Percentiles rank a stretch among this genome's conserved stretches.
Conservation (phyloP, 176 grass and related monocot species). For the Melocanna baccifera region DNA sequence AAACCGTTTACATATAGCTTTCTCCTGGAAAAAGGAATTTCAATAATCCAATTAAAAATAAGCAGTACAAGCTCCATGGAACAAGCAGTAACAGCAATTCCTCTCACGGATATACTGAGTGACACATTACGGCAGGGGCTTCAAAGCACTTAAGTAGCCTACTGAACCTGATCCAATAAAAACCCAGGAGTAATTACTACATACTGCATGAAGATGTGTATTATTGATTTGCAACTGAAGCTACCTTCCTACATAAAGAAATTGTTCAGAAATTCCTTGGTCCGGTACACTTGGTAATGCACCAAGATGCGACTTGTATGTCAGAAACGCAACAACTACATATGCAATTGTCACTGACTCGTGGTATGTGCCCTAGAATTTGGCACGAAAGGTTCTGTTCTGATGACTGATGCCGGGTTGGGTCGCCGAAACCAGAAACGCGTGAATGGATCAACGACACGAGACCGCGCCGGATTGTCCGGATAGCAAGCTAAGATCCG, state of each 20-base stretch:
- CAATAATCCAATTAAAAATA: background rate
- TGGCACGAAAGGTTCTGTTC: background rate
- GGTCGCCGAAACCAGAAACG: background rate
- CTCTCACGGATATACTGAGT: background rate
- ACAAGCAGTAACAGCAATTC: background rate
- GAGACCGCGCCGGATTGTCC: too few relatives aligned
- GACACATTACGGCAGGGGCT: background rate
- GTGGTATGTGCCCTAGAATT: background rate
- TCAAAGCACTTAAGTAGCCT: background rate
- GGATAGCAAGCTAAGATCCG: background rate
- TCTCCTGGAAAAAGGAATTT: background rate
- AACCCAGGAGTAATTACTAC: background rate
- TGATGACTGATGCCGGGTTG: background rate
- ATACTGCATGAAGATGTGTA: background rate
- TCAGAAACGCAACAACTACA: background rate
- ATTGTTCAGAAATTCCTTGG: background rate
- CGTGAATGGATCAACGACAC: background rate
- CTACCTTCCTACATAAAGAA: background rate
- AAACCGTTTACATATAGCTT: background rate
- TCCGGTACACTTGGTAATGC: background rate
- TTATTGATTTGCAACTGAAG: background rate
- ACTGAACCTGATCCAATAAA: background rate
- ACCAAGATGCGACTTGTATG: background rate
- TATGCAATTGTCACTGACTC: background rate
- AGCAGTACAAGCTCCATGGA: background rate